Evolutionary conservation across 2,329 filamentous ascomycete species (phyloP), one percentile per base, ranked within the genome.

Genomic region (Shiraia bambusicola): DNA sequence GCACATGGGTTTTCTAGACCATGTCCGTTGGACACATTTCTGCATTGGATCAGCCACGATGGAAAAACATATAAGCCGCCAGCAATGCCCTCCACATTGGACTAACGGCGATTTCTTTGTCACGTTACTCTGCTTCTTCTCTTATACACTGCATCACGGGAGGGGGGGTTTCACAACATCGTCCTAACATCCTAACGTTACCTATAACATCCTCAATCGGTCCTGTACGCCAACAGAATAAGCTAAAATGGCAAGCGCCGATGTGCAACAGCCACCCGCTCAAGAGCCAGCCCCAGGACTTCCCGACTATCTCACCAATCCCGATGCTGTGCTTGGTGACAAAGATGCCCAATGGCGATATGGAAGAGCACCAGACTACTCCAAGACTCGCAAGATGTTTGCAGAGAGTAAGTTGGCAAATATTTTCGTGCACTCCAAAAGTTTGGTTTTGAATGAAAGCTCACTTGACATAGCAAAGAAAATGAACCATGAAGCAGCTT

Each of bases 361-460:
- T 63, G 79, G 79, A 8, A 66, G 67, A 39, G 73, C 79, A 28
- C 83, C 83, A 1, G 81, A 86, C 58, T 86, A 86, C 63, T 74
- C 73, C 27, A 83, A 82, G 58, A 86, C 82, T 2, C 72, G 83
- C 27, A 74, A 76, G 42, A 73, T 81, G 30, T 86, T 75, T 61
- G 69, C 72, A 49, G 71, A 82, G 56, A 80, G 82, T 84, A 63
- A 66, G 76, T 50, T 19, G 24, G 30, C 31, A 16, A 17, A 37
- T 7, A 9, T 17, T 16, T 13, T 35, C 19, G 22, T 31, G 14
- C 24, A 10, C 17, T 27, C 25, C 4, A 16, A 15, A 29, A 30
- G 3, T 26, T n/a, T 15, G 24, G n/a, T n/a, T n/a, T n/a, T n/a
- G n/a, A 22, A 22, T 8, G 19, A 5, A 13, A 11, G 24, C 34